Base-by-base conservation (phyloP, 768 basidiomycete genomes). In the Cytidiella melzeri region DNA sequence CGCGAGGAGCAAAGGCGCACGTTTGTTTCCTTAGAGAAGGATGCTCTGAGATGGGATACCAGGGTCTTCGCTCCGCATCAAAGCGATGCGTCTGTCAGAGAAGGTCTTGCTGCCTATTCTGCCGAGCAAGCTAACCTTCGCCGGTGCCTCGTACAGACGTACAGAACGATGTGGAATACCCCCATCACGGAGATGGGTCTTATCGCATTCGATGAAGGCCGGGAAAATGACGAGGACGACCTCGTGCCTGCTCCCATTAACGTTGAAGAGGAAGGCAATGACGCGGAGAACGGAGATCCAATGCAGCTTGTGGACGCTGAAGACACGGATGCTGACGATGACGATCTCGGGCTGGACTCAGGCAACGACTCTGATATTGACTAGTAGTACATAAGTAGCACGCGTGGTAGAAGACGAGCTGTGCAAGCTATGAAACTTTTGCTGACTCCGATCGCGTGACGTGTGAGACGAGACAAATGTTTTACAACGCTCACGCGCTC, bases 101-200 rank as follows among this genome's bases (percentile, higher is more conserved):
- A 30, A 26, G 28, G 42, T 11, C 3, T 18, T 1, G 49, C 47
- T 9, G 49, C 49, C 19, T 50, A 50, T 34, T 34, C 49, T 4
- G 21, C 5, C 11, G 3, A 26, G 34, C 49, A 50, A 30, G 41
- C 49, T 15, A 12, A 3, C 27, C 21, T 48, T 6, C 39, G 40
- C 4, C 24, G 40, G 13, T 15, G 47, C 13, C 39, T 48, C 7
- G 6, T 23, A 13, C 7, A 41, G 7, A 10, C 39, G 13, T 41
- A 20, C n/a, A 6, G 26, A 12, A 26, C 37, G 21, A 6, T 41
- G 5, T 42, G 39, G 47, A 27, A 48, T 6, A 41, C 45, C 15
- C 30, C 30, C 30, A 34, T 34, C 15, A 34, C 30, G 30, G 30
- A 34, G 30, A 34, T 34, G 30, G 30, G 30, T 15, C 30, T 34